Evolutionary conservation across 129 eudicot genomes (phyloP), one percentile per base, ranked within the genome.

Genomic region (Tagetes erecta): DNA sequence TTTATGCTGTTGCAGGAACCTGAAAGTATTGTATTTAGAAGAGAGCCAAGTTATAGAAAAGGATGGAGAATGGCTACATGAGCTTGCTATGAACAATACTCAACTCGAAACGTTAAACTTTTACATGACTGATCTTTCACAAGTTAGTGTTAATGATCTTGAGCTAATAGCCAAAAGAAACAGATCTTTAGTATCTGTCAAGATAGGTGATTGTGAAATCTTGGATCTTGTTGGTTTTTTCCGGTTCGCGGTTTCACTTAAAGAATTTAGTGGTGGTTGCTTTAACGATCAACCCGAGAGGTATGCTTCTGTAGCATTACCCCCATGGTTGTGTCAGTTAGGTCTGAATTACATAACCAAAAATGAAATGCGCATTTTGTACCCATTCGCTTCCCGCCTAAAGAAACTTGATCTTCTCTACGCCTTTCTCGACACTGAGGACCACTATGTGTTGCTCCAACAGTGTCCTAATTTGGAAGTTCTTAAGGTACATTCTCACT

Each of bases 251-350:
- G 56, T 67, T 70, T 68, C 89, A 42, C 84, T 92, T 10, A 91
- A 89, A 76, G 97, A 92, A 84, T 92, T 92, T 56, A 84, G 88
- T 68, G 98, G 98, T 6, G 95, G 91, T 71, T 84, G 87, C 66
- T 80, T 87, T 14, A 76, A 74, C 59, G 74, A 71, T 9, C 87
- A 77, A 46, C 72, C 88, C 12, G 94, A 79, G 64, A 75, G 27
- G 31, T 86, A 92, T 56, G 35, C 71, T 38, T 63, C 70, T 67
- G 63, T 87, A 51, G 49, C 46, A 30, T 82, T 84, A 33, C 95
- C 96, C n/a, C 71, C 69, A 8, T 75, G 56, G 42, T 75, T 92
- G 37, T 83, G 86, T 62, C 76, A 74, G 14, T 81, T 92, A 86
- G 96, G 88, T 70, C 67, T 89, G 36, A 82, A 81, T 39, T 87